Evolutionary conservation across 805 yeast species (phyloP), one percentile per base, ranked within the genome.

Genomic region (Kodamaea jinghongensis): DNA sequence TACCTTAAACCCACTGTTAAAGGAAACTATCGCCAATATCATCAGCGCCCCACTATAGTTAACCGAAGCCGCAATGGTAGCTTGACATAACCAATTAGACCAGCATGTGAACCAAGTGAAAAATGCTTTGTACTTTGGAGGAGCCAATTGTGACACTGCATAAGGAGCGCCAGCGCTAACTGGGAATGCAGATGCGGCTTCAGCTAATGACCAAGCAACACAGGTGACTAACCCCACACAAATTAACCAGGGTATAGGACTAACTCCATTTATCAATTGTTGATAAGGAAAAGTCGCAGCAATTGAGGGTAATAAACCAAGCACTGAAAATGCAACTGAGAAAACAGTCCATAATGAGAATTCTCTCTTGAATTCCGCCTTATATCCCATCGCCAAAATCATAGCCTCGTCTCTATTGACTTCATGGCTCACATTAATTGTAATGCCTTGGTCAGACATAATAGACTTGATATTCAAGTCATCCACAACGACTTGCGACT

Each of bases 141-240:
- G 85, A 2, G 85, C 75, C 48, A 80, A 61, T 50, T 78, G 78
- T 2, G 78, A 71, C 1, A 81, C 81, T 42, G 87, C 85, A 49
- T 81, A 82, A 35, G 83, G 84, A 5, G 83, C 71, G 33, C 87
- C 87, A 23, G 84, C 77, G 7, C 82, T 68, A 6, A 84, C 80
- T 28, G 88, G 88, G 61, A 76, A 77, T 4, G 84, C 79, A 17
- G 78, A 70, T 7, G 83, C 74, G 20, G 81, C 66, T 53, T 82
- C 87, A 0, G 85, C 84, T 75, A 82, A 67, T 13, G 81, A 71
- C 31, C 71, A 62, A 11, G 83, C 84, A 30, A 81, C 85, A 5
- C 73, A 67, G 39, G 75, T 64, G 38, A 82, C 71, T 28, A 81
- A 78, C 25, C 71, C 44, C 62, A 78, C 67, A 28, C 81, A 82